These are phyloP conservation scores for Aspergillus arachidicola DNA, from an alignment of 2,329 filamentous ascomycete genomes.

Conservation along the genomic window DNA sequence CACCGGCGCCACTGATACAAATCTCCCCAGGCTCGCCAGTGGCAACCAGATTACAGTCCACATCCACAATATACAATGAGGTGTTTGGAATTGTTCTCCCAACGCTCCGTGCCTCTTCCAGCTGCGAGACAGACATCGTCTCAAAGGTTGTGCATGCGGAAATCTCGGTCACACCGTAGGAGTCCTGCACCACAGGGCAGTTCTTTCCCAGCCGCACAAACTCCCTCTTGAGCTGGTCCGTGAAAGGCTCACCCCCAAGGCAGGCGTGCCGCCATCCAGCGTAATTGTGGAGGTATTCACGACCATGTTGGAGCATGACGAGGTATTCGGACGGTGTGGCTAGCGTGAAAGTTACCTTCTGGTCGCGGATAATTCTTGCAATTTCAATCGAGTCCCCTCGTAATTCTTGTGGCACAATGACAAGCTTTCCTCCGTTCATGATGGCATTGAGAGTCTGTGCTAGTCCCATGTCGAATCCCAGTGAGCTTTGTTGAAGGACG, in stretches of 20 bases:
- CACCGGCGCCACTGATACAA: conserved; percentile 11
- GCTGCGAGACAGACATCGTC: not conserved
- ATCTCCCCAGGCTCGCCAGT: conserved; percentile 7
- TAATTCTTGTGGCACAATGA: conserved; percentile 3
- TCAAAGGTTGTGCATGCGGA: conserved; percentile 1
- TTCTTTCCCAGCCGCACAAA: conserved; percentile 3
- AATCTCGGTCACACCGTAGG: conserved; percentile 7
- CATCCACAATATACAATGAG: conserved; percentile 5
- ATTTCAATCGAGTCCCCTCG: not conserved
- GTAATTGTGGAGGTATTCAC: not conserved
- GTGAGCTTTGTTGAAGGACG: conserved; percentile 8
- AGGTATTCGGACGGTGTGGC: conserved; percentile 8
- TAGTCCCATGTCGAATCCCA: conserved; percentile 7
- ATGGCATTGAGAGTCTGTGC: conserved; percentile 6
- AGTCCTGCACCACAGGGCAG: not conserved
- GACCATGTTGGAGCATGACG: conserved; percentile 1
- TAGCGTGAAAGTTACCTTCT: conserved; percentile 1
- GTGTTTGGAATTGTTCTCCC: conserved; percentile 5
- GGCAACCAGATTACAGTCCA: not conserved
- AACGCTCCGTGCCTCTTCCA: not conserved
- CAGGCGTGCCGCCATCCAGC: conserved; percentile 1
- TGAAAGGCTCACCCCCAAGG: conserved; percentile 7
- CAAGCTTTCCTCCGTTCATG: conserved; percentile 4
- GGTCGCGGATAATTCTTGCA: not conserved
- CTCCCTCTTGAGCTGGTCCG: conserved; percentile 3